These are phyloP conservation scores for Chondrus crispus DNA, from an alignment of 23 red algal species.

Conservation along the genomic window DNA sequence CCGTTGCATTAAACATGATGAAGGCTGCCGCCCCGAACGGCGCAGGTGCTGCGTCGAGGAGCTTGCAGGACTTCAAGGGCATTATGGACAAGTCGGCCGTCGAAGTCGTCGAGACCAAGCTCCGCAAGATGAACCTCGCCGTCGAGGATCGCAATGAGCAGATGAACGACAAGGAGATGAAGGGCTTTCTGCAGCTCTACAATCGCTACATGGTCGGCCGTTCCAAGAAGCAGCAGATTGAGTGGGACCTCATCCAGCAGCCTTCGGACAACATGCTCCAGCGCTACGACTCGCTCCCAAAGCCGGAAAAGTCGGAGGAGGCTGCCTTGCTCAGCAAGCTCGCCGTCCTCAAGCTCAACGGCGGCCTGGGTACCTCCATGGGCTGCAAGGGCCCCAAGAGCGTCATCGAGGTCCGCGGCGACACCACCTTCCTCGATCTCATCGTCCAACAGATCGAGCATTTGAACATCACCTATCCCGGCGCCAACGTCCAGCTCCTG, in stretches of 20 bases:
- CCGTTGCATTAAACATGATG: background rate
- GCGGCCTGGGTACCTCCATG: conserved; percentile 97
- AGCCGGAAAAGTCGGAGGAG: conserved; percentile 20
- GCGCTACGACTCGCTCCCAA: conserved; percentile 66
- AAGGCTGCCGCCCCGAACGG: background rate
- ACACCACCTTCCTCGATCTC: conserved; percentile 95
- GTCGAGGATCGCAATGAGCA: conserved; percentile 19
- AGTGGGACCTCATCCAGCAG: conserved; percentile 92
- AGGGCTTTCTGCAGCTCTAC: conserved; percentile 82
- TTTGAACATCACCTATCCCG: conserved; percentile 81
- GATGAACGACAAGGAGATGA: conserved; percentile 85
- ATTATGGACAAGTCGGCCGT: conserved; percentile 73
- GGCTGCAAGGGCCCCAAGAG: conserved; percentile 97
- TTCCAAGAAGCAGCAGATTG: conserved; percentile 71
- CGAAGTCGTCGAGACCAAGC: conserved; percentile 41
- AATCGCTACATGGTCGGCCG: conserved; percentile 77
- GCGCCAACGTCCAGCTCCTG: conserved; percentile 84
- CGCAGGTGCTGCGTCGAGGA: background rate
- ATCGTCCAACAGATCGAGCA: conserved; percentile 98
- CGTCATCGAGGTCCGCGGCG: conserved; percentile 93
- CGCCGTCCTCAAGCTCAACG: conserved; percentile 97
- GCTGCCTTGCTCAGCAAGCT: conserved; percentile 76
- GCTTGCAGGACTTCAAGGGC: conserved; percentile 67
- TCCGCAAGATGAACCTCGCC: conserved; percentile 54
- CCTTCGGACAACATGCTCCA: conserved; percentile 85